Evolutionary conservation across 352 stramenopile species (phyloP).

Genomic region (Pythium volutum): DNA sequence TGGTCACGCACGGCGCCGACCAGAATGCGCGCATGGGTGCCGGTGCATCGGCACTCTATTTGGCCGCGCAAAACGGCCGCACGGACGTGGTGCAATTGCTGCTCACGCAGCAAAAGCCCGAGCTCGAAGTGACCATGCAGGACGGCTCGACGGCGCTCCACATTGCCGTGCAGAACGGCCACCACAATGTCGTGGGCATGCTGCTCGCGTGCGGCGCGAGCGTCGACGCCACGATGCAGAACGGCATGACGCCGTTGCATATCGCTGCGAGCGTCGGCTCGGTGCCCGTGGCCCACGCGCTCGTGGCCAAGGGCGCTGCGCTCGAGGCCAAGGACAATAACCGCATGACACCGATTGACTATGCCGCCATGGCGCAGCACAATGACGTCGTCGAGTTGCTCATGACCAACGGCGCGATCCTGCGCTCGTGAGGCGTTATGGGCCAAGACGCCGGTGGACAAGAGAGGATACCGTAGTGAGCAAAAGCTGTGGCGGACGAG

Average conservation of each 20-base stretch:
- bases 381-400: constrained; percentile 31
- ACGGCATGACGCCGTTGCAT: constrained; percentile 31
- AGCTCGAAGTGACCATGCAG: constrained; percentile 21
- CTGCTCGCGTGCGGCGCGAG: constrained; percentile 54
- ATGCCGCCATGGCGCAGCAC: constrained; percentile 27
- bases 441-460: no score
- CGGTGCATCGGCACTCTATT: constrained; percentile 26
- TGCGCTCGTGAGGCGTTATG: constrained; percentile 18
- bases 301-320: constrained; percentile 20
- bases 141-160: constrained; percentile 29
- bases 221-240: constrained; percentile 20
- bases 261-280: constrained; percentile 25
- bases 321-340: constrained; percentile 32
- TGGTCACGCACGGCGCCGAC: constrained; percentile 18
- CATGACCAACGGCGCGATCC: constrained; percentile 29
- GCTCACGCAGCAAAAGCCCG: constrained; percentile 16
- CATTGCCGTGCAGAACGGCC: constrained; percentile 58
- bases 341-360: constrained; percentile 34
- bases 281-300: constrained; percentile 16
- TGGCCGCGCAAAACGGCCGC: constrained; percentile 24
- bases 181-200: constrained; percentile 59
- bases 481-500: no score
- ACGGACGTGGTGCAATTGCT: constrained; percentile 21
- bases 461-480: neutral
- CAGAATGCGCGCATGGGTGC: constrained; percentile 18